These are phyloP conservation scores for Earliella scabrosa DNA, from an alignment of 1,284 basidiomycete genomes.

Conservation along the genomic window DNA sequence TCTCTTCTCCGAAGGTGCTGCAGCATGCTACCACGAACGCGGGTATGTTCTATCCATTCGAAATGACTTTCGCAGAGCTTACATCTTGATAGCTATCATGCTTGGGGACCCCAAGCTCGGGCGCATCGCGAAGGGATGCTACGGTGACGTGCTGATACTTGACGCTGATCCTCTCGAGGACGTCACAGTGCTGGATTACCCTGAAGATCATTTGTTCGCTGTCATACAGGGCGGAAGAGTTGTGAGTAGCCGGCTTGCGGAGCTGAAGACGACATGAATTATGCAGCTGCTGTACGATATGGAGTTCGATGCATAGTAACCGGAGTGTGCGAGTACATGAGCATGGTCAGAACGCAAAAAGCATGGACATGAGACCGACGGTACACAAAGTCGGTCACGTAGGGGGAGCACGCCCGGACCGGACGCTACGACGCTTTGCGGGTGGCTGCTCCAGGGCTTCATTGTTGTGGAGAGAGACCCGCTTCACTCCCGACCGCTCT, in stretches of 20 bases:
- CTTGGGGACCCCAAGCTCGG: slow-evolving; percentile 42
- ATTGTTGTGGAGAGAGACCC: background rate
- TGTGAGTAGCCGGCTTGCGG: slow-evolving; percentile 33
- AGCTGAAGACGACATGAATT: background rate
- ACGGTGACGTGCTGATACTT: slow-evolving; percentile 49
- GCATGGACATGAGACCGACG: background rate
- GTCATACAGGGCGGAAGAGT: slow-evolving; percentile 44
- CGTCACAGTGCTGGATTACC: slow-evolving; percentile 46
- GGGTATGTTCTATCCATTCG: slow-evolving; percentile 28
- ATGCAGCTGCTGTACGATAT: too few relatives aligned
- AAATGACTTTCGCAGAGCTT: background rate
- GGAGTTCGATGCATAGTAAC: too few relatives aligned
- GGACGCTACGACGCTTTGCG: background rate
- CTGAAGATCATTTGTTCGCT: slow-evolving; percentile 40
- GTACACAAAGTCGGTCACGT: background rate
- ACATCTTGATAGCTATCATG: slow-evolving; percentile 29
- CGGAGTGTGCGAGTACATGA: background rate
- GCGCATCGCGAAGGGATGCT: slow-evolving; percentile 28
- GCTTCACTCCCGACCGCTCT: background rate
- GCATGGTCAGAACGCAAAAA: too few relatives aligned
- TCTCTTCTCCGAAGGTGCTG: slow-evolving; percentile 41
- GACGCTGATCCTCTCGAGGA: slow-evolving; percentile 49
- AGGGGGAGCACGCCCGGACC: background rate
- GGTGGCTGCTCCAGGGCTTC: background rate
- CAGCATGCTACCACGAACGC: slow-evolving; percentile 50